Base-by-base conservation (phyloP, 352 stramenopile genomes). In the Globisporangium parvum region DNA sequence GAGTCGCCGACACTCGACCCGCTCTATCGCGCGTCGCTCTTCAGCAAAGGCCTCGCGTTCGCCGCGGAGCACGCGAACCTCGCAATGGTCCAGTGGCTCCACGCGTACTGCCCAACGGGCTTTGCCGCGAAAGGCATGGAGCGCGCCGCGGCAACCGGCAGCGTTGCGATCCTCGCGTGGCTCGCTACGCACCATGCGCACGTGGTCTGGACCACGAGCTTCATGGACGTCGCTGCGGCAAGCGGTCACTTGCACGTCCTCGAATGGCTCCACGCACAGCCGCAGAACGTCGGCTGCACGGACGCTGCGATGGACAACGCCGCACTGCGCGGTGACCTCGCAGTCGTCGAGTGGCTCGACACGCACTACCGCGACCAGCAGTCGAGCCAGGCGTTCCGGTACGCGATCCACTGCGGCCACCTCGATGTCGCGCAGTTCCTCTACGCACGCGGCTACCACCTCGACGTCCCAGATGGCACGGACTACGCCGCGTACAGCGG, bases 301-400 rank as follows among this genome's bases (percentile, higher is more conserved):
- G 37, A 55, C 15, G 55, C 51, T 10, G 55, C 60, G 1, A 70
- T 70, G 60, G 60, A 70, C 45, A 58, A 40, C 46, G 62, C 62
- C n/a, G 60, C 59, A 12, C 41, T 60, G 9, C 39, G 62, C 6
- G 60, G 60, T 2, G 51, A 69, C 24, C 47, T 69, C 20, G 53
- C 59, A 21, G 39, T 69, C n/a, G 50, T 69, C 26, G 17, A 62
- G 31, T 69, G 59, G 63, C n/a, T 70, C 18, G 55, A 70, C 31
- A 33, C 23, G 6, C 28, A 51, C 37, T 39, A 44, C 39, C 17
- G 23, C 9, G 59, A 65, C 10, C 39, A 54, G 17, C 39, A 54
- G 21, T 56, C 57, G 17, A 46, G 40, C 33, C 48, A 59, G 20
- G 37, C 41, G 28, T 48, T 59, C 26, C 42, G 49, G n/a, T 63